Evolutionary conservation across 352 stramenopile species (phyloP).

Genomic region (Phytophthora sojae): DNA sequence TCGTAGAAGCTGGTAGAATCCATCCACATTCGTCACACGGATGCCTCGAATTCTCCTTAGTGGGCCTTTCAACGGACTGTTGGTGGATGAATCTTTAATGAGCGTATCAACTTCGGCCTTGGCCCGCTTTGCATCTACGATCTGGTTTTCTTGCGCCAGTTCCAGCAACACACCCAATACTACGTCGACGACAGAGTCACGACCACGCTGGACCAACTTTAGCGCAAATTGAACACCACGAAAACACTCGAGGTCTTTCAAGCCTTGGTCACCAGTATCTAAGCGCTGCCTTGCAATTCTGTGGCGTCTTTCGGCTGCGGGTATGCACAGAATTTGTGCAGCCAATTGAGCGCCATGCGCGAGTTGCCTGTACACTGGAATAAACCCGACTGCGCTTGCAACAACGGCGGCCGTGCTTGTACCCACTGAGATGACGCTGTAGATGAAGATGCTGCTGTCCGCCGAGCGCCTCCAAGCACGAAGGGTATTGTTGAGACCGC

Average conservation of each 20-base stretch:
- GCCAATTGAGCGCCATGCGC: background rate
- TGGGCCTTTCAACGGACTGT: background rate
- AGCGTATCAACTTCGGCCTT: background rate
- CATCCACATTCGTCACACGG: background rate
- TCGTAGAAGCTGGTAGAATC: background rate
- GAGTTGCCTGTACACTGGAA: background rate
- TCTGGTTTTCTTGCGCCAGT: background rate
- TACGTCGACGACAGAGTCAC: background rate
- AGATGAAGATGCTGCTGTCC: background rate
- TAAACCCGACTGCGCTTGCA: background rate
- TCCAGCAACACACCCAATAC: background rate
- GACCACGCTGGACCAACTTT: background rate
- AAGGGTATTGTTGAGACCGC: background rate
- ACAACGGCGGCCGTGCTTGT: background rate
- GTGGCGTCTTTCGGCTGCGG: background rate
- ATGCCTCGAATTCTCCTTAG: background rate
- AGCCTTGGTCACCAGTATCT: background rate
- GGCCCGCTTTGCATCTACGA: background rate
- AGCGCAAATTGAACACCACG: background rate
- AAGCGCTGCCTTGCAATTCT: background rate
- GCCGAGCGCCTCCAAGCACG: background rate
- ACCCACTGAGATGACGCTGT: background rate
- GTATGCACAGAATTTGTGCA: background rate
- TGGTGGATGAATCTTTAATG: background rate
- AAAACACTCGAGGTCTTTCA: background rate